Conservation (phyloP, 2,329 filamentous ascomycete species). For the Botrytis galanthina region DNA sequence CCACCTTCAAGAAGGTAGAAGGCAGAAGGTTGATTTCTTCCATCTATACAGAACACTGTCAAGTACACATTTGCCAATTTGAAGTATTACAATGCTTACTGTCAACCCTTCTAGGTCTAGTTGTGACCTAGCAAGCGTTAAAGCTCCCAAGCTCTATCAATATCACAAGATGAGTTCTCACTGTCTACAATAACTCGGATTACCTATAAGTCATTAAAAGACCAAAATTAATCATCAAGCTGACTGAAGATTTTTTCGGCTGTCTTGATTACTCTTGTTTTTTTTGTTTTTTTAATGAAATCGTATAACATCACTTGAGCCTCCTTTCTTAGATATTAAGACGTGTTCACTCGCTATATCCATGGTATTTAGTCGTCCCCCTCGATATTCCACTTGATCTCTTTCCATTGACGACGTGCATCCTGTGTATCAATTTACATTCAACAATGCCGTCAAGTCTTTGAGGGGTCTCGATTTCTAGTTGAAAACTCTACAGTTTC, state of each 20-base stretch:
- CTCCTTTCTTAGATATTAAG: not conserved
- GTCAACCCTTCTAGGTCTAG: not conserved
- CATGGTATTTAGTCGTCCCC: not conserved
- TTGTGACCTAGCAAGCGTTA: too few relatives aligned
- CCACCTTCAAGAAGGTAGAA: not conserved
- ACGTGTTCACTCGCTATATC: not conserved
- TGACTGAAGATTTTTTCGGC: not conserved
- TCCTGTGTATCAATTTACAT: too few relatives aligned
- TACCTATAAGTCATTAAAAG: not conserved
- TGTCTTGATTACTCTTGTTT: not conserved
- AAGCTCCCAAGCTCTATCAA: not conserved
- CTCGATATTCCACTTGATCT: not conserved
- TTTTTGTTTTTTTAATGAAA: not conserved
- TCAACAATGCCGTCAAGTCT: too few relatives aligned
- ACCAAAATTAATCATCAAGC: not conserved
- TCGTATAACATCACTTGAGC: not conserved
- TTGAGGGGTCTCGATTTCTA: not conserved
- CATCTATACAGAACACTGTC: not conserved
- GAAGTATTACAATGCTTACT: not conserved
- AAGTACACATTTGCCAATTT: not conserved
- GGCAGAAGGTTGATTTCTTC: not conserved
- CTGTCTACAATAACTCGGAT: too few relatives aligned
- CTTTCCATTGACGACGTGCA: too few relatives aligned
- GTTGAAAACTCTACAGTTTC: not conserved
- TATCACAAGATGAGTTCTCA: not conserved